A percentile compares a stretch with the other conserved stretches of the same genome.
These are phyloP conservation scores for Hypoxylon rubiginosum DNA, from an alignment of 2,329 filamentous ascomycete species.

Conservation along the genomic window DNA sequence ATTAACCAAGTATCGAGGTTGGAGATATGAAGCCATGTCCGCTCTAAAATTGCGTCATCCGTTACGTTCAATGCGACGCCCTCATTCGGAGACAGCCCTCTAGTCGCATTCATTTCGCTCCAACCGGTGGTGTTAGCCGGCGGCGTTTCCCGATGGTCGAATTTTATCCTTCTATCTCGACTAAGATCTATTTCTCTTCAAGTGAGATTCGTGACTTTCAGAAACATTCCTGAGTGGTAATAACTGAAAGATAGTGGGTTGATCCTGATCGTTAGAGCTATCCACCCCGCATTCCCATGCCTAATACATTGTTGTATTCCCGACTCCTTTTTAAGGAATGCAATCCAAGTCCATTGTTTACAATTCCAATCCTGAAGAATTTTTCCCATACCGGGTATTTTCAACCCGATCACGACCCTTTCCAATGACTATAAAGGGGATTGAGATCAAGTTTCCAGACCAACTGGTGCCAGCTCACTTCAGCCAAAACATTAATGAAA, in stretches of 20 bases:
- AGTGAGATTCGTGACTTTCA: background rate
- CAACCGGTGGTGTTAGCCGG: background rate
- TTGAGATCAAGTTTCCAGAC: background rate
- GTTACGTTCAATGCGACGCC: conserved; percentile 20
- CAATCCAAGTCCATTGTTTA: background rate
- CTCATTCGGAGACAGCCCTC: background rate
- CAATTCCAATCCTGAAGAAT: background rate
- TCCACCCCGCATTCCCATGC: background rate
- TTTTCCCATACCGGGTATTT: background rate
- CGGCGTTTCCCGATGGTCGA: too few relatives aligned
- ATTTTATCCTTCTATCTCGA: background rate
- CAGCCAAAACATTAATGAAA: background rate
- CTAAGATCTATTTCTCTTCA: background rate
- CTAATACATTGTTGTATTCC: background rate
- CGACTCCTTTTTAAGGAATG: background rate
- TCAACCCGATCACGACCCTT: background rate
- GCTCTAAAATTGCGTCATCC: conserved; percentile 47
- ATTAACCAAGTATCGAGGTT: conserved; percentile 3
- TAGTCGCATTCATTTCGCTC: background rate
- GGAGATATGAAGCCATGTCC: conserved; percentile 37
- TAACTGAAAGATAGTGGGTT: background rate
- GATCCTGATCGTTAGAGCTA: background rate
- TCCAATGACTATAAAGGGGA: background rate
- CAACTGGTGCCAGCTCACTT: background rate
- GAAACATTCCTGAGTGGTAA: background rate